These are phyloP conservation scores for Nasturtium officinale DNA, from an alignment of 345 rosid species.

Conservation along the genomic window DNA sequence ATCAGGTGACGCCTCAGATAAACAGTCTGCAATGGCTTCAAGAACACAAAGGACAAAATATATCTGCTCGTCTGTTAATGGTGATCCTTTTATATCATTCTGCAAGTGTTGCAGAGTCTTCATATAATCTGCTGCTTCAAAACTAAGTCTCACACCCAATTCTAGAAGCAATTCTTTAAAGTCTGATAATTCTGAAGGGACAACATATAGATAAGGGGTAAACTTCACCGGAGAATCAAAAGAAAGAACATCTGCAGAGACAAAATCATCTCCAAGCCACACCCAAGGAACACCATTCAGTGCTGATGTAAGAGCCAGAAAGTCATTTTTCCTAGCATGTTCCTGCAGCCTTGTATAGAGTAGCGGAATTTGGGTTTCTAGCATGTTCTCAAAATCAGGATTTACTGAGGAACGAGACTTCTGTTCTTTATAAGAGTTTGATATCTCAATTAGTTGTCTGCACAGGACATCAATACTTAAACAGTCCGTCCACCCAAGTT, in stretches of 20 bases:
- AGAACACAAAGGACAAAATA: slow-evolving; percentile 76
- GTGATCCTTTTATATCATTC: slow-evolving; percentile 60
- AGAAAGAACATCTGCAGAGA: slow-evolving; percentile 77
- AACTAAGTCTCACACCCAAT: slow-evolving; percentile 82
- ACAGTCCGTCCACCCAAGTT: slow-evolving; percentile 85
- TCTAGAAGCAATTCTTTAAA: slow-evolving; percentile 75
- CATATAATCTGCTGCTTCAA: slow-evolving; percentile 77
- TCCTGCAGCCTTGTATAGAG: slow-evolving; percentile 72
- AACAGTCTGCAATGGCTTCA: slow-evolving; percentile 83
- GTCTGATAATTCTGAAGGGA: slow-evolving; percentile 88
- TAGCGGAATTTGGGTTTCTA: slow-evolving; percentile 64
- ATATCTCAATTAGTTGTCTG: slow-evolving; percentile 70
- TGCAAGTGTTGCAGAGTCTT: slow-evolving; percentile 72
- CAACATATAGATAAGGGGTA: slow-evolving; percentile 90
- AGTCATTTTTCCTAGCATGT: slow-evolving; percentile 61
- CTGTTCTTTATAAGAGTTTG: slow-evolving; percentile 63
- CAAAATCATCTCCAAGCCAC: slow-evolving; percentile 95
- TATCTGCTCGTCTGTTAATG: slow-evolving; percentile 71
- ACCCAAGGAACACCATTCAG: slow-evolving; percentile 79
- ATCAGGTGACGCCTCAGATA: slow-evolving; percentile 51
- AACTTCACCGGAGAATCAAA: slow-evolving; percentile 97
- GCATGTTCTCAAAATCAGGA: slow-evolving; percentile 55
- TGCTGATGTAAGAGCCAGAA: slow-evolving; percentile 59
- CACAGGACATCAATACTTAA: slow-evolving; percentile 57
- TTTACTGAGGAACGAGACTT: slow-evolving; percentile 54